These are phyloP conservation scores for Hemileia vastatrix DNA, from an alignment of 1,284 basidiomycete genomes.

Conservation along the genomic window DNA sequence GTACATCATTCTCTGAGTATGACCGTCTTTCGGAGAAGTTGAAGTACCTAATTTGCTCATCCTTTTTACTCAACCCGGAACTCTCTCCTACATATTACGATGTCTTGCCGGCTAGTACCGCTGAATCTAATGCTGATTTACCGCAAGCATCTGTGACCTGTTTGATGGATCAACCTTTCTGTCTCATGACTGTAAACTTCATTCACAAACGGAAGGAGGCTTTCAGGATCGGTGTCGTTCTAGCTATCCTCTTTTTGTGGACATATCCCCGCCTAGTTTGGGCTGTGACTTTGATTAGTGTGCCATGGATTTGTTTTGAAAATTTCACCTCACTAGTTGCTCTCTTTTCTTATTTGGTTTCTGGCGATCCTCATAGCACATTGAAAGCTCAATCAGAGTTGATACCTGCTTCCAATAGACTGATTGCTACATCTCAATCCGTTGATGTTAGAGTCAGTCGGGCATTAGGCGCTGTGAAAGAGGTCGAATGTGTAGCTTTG, in stretches of 20 bases:
- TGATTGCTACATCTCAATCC: constrained; percentile 8
- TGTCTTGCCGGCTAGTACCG: background rate
- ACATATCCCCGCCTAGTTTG: background rate
- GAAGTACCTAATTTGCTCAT: constrained; percentile 20
- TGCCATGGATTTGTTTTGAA: background rate
- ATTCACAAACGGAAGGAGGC: background rate
- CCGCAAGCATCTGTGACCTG: no score
- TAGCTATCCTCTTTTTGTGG: background rate
- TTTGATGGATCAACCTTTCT: no score
- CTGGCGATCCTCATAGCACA: background rate
- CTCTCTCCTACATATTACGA: constrained; percentile 6
- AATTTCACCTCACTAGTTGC: background rate
- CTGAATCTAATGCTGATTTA: background rate
- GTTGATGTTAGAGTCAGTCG: constrained; percentile 14
- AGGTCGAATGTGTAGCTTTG: constrained; percentile 20
- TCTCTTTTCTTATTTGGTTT: background rate
- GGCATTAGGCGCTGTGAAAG: constrained; percentile 16
- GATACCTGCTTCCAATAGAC: background rate
- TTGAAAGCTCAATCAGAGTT: constrained; percentile 2
- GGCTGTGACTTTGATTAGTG: background rate
- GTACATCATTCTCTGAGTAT: background rate
- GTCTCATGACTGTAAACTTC: no score
- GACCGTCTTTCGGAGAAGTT: constrained; percentile 8
- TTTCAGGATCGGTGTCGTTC: background rate
- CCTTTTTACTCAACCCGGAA: constrained; percentile 17